A percentile compares a stretch with the other conserved stretches of the same genome.
These are phyloP conservation scores for Colletotrichum karsti DNA, from an alignment of 2,329 filamentous ascomycete species.

Conservation along the genomic window DNA sequence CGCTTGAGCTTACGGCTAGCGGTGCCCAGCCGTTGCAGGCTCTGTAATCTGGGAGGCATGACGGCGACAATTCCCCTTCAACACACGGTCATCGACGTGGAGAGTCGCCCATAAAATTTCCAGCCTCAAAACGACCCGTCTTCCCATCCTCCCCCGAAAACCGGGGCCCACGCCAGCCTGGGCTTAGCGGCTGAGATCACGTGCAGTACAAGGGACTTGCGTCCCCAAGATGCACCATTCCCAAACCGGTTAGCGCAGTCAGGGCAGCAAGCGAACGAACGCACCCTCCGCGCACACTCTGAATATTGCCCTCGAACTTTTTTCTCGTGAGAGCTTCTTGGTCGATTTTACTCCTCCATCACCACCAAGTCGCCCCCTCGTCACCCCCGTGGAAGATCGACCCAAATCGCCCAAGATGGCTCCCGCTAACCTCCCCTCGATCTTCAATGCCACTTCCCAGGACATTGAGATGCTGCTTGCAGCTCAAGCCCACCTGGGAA, in stretches of 20 bases:
- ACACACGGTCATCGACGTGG: slow-evolving; percentile 21
- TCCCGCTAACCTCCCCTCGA: slow-evolving; percentile 89
- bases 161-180: not conserved
- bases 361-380: slow-evolving; percentile 34
- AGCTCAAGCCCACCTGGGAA: slow-evolving; percentile 94
- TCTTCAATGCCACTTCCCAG: slow-evolving; percentile 96
- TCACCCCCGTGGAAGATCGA: slow-evolving; percentile 29
- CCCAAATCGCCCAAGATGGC: slow-evolving; percentile 75
- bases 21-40: slow-evolving; percentile 66
- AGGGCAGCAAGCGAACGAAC: slow-evolving; percentile 12
- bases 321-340: slow-evolving; percentile 18
- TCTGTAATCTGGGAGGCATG: slow-evolving; percentile 75
- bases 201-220: slow-evolving; percentile 33
- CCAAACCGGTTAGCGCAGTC: slow-evolving; percentile 1
- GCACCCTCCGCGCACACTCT: slow-evolving; percentile 17
- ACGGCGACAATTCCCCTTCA: slow-evolving; percentile 38
- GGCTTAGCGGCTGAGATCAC: slow-evolving; percentile 38
- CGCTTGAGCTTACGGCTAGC: slow-evolving; percentile 62
- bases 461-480: slow-evolving; percentile 99
- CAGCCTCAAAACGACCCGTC: not conserved
- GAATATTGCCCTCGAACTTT: slow-evolving; percentile 10
- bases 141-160: not conserved
- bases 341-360: slow-evolving; percentile 24
- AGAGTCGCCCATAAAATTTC: slow-evolving; percentile 29
- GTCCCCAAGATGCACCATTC: not conserved